Percentiles rank a stretch among this genome's conserved stretches.
Evolutionary conservation across 2,329 filamentous ascomycete species (phyloP).

Genomic region (Raffaelea arxii): DNA sequence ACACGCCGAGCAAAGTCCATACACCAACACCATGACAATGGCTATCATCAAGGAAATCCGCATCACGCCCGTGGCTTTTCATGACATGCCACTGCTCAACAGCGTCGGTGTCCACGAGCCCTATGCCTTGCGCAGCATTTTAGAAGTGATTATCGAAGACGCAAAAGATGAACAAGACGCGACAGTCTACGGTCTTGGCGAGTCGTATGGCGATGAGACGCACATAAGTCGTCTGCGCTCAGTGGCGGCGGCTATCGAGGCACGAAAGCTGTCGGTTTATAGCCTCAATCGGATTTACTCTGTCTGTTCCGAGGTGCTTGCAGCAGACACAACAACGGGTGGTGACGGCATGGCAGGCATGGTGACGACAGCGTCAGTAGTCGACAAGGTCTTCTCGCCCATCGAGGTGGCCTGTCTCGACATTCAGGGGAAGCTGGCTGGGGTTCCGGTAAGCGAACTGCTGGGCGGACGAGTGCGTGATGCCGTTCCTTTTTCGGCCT

Average conservation of each 20-base stretch:
- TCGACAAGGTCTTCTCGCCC: conserved; percentile 31
- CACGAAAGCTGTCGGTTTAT: background rate
- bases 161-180: background rate
- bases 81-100: conserved; percentile 33
- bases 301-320: conserved; percentile 14
- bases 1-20: background rate
- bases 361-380: conserved; percentile 30
- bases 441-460: conserved; percentile 27
- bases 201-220: conserved; percentile 29
- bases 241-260: background rate
- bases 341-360: conserved; percentile 24
- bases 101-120: conserved; percentile 33
- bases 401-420: conserved; percentile 33
- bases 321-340: conserved; percentile 13
- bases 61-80: conserved; percentile 33
- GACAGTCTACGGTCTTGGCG: conserved; percentile 25
- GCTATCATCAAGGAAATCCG: conserved; percentile 25
- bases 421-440: conserved; percentile 29
- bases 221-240: conserved; percentile 22
- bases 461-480: conserved; percentile 29
- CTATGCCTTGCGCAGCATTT: conserved; percentile 30
- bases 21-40: background rate
- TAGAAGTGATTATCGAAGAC: conserved; percentile 24
- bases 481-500: conserved; percentile 31
- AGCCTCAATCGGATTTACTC: conserved; percentile 12